phyloP scores from a whole-genome alignment of 2,329 filamentous ascomycete genomes.

The Dactylellina leptospora region DNA sequence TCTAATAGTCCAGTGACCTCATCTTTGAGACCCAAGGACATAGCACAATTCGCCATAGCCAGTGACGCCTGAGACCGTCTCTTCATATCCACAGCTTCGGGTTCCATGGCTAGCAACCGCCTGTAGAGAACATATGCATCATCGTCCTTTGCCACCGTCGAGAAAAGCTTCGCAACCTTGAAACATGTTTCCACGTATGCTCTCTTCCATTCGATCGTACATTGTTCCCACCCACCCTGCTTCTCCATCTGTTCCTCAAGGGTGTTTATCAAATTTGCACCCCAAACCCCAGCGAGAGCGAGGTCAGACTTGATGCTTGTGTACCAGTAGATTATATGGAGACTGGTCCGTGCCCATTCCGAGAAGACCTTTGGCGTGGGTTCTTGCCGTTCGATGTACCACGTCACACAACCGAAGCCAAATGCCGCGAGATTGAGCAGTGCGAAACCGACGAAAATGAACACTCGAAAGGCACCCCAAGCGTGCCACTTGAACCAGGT shows the following conservation, averaged over 20 bases:
- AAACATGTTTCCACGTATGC: conserved; percentile 24
- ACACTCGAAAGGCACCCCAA: conserved; percentile 21
- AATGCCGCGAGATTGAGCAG: conserved; percentile 29
- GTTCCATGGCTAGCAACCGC: conserved; percentile 35
- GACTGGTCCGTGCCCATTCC: conserved; percentile 20
- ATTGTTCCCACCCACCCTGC: conserved; percentile 43
- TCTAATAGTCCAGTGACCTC: conserved; percentile 24
- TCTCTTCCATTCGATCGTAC: conserved; percentile 28
- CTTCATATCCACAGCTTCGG: conserved; percentile 30
- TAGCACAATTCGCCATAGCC: conserved; percentile 28
- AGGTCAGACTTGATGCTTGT: conserved; percentile 18
- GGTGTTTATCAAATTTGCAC: conserved; percentile 6
- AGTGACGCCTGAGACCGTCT: conserved; percentile 33
- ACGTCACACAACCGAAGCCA: conserved; percentile 29
- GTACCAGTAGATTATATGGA: conserved; percentile 41
- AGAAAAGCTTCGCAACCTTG: conserved; percentile 29
- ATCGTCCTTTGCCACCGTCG: conserved; percentile 28
- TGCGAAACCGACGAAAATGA: conserved; percentile 39
- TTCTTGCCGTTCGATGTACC: conserved; percentile 29
- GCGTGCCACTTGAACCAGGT: conserved; percentile 48
- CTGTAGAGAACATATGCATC: conserved; percentile 44
- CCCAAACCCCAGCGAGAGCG: conserved; percentile 25
- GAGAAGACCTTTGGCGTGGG: conserved; percentile 41
- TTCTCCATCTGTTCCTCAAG: conserved; percentile 48
- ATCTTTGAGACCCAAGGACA: conserved; percentile 12